Conservation (phyloP, 2,329 filamentous ascomycete species). For the Aureobasidium mangrovei region DNA sequence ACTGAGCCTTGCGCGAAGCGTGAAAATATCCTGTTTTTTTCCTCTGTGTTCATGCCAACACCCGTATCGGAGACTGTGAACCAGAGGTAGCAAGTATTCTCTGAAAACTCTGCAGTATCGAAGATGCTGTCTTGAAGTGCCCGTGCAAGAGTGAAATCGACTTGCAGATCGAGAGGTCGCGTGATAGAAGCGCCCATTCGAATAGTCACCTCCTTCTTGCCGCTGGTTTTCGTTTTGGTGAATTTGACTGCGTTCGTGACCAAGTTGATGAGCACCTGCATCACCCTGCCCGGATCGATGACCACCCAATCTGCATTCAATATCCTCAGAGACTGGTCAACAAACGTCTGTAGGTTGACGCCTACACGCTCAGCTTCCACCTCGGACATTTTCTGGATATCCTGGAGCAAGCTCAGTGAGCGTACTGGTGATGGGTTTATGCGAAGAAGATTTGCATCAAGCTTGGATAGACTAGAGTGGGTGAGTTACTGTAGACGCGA, state of each 20-base stretch:
- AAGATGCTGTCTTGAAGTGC: constrained; percentile 17
- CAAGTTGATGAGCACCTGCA: constrained; percentile 27
- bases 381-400: constrained; percentile 31
- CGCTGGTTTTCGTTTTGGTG: constrained; percentile 31
- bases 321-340: constrained; percentile 29
- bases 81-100: constrained; percentile 27
- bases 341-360: constrained; percentile 23
- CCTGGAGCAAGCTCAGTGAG: constrained; percentile 28
- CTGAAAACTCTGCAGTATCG: constrained; percentile 30
- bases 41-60: constrained; percentile 26
- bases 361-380: constrained; percentile 29
- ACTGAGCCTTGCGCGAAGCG: constrained; percentile 61
- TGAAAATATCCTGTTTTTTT: constrained; percentile 47
- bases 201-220: constrained; percentile 30
- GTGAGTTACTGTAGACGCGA: not conserved
- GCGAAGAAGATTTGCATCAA: constrained; percentile 25
- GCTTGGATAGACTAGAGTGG: constrained; percentile 25
- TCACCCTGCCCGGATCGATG: constrained; percentile 24
- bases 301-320: constrained; percentile 24
- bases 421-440: constrained; percentile 34
- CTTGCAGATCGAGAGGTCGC: constrained; percentile 25
- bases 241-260: constrained; percentile 33
- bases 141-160: constrained; percentile 27
- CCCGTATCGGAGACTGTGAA: constrained; percentile 30
- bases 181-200: constrained; percentile 28